Evolutionary conservation across 2,329 filamentous ascomycete species (phyloP).

Genomic region (Alternaria hordeiaustralica): DNA sequence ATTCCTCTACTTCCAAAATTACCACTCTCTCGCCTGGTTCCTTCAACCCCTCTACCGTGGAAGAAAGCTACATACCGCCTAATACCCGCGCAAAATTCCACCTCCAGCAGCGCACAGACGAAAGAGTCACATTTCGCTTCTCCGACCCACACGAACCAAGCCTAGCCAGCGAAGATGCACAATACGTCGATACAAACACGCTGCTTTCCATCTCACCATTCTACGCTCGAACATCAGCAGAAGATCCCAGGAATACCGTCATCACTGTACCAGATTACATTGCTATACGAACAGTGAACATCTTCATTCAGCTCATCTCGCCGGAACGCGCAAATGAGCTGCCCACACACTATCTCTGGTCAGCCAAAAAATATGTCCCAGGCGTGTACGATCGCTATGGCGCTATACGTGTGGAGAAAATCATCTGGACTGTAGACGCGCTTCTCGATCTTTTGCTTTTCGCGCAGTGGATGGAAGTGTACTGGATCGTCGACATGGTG

Average conservation of each 20-base stretch:
- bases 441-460: neutral
- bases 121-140: neutral
- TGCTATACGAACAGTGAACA: neutral
- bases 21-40: neutral
- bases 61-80: neutral
- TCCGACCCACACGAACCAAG: neutral
- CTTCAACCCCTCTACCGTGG: neutral
- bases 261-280: neutral
- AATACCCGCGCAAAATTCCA: slow-evolving; percentile 3
- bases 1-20: no score
- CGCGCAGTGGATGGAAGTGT: neutral
- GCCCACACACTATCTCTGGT: slow-evolving; percentile 11
- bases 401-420: neutral
- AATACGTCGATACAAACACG: neutral
- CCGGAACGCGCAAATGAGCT: neutral
- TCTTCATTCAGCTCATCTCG: slow-evolving; percentile 5
- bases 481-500: neutral
- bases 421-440: neutral
- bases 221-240: neutral
- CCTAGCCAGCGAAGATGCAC: neutral
- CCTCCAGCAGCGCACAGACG: slow-evolving; percentile 2
- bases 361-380: neutral
- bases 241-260: neutral
- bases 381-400: neutral
- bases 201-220: neutral